A percentile compares a stretch with the other conserved stretches of the same genome.
These are phyloP conservation scores for Gloeophyllum trabeum DNA, from an alignment of 768 basidiomycete species.

Conservation along the genomic window DNA sequence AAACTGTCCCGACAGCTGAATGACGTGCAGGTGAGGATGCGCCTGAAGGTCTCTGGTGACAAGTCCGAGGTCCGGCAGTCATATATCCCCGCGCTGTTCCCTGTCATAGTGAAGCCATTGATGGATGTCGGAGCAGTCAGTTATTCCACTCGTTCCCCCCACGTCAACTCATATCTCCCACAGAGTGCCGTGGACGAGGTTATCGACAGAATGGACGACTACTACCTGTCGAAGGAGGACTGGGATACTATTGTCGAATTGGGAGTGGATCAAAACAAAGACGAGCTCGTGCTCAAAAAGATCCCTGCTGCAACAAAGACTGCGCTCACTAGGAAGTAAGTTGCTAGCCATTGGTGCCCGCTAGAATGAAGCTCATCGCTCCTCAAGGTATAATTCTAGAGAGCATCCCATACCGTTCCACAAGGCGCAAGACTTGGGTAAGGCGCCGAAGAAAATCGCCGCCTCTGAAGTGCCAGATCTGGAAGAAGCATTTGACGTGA, in stretches of 20 bases:
- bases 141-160: slow-evolving; percentile 10
- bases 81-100: slow-evolving; percentile 84
- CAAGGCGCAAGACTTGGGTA: slow-evolving; percentile 74
- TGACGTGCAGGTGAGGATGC: slow-evolving; percentile 93
- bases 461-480: slow-evolving; percentile 74
- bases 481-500: slow-evolving; percentile 82
- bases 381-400: slow-evolving; percentile 66
- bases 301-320: slow-evolving; percentile 76
- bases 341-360: not conserved
- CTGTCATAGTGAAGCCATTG: slow-evolving; percentile 71
- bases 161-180: slow-evolving; percentile 2
- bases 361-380: not conserved
- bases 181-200: slow-evolving; percentile 75
- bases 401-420: slow-evolving; percentile 96
- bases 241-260: slow-evolving; percentile 96
- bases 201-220: slow-evolving; percentile 87
- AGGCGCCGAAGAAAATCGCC: slow-evolving; percentile 69
- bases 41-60: slow-evolving; percentile 86
- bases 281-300: slow-evolving; percentile 70
- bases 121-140: slow-evolving; percentile 64
- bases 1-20: slow-evolving; percentile 73
- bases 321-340: slow-evolving; percentile 77
- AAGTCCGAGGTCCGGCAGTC: slow-evolving; percentile 82
- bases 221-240: slow-evolving; percentile 87
- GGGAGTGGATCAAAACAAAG: slow-evolving; percentile 72